Evolutionary conservation across 2,329 filamentous ascomycete genomes (phyloP).

Genomic region (Aspergillus brasiliensis): DNA sequence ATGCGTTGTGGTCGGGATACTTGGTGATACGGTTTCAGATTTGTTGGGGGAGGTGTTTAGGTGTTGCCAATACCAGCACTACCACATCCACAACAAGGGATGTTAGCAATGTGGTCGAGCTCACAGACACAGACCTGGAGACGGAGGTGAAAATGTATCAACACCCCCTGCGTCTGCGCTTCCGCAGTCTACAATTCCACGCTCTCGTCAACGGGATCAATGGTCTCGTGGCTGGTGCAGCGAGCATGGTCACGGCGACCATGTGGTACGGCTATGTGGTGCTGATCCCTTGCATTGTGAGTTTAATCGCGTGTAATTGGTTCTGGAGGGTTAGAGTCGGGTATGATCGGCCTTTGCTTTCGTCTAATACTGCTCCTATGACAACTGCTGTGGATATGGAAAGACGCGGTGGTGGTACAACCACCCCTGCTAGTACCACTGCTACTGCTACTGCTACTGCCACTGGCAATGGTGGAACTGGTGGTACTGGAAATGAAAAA

Average conservation of each 20-base stretch:
- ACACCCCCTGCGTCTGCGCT: conserved; percentile 39
- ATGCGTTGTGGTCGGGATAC: conserved; percentile 52
- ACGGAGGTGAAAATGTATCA: conserved; percentile 22
- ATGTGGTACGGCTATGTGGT: conserved; percentile 58
- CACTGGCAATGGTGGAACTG: neutral
- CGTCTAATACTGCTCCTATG: neutral
- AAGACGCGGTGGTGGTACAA: too few species aligned
- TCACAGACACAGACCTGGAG: neutral
- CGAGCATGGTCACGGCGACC: conserved; percentile 54
- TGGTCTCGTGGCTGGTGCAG: conserved; percentile 52
- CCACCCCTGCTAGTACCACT: too few species aligned
- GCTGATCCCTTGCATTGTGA: conserved; percentile 53
- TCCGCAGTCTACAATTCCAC: conserved; percentile 49
- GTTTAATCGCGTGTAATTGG: conserved; percentile 51
- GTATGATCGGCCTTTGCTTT: conserved; percentile 45
- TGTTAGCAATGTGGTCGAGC: too few species aligned
- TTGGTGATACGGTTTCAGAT: conserved; percentile 43
- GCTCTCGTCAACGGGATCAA: conserved; percentile 49
- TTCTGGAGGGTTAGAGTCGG: conserved; percentile 53
- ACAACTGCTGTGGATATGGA: too few species aligned
- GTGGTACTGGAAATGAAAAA: neutral
- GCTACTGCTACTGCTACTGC: neutral
- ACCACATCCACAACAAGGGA: neutral
- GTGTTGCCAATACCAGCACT: conserved; percentile 37
- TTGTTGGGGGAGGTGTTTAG: too few species aligned